These are phyloP conservation scores for Trametes cinnabarina DNA, from an alignment of 768 basidiomycete genomes.

Conservation along the genomic window DNA sequence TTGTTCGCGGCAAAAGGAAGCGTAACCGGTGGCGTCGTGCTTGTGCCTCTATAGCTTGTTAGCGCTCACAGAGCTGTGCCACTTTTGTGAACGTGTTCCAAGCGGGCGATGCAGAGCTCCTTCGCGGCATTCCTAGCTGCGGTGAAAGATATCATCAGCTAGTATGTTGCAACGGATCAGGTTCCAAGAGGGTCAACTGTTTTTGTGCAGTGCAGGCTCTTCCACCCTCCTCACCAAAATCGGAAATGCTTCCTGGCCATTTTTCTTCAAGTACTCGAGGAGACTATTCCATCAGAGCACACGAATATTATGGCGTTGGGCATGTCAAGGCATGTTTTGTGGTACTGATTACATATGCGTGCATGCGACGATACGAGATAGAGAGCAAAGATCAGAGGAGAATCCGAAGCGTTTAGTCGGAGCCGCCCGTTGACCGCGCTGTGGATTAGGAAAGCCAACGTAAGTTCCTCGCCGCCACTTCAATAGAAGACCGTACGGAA, in stretches of 20 bases:
- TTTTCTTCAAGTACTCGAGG: too few species aligned
- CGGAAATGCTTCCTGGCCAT: too few species aligned
- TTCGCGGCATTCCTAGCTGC: too few species aligned
- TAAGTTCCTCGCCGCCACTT: neutral
- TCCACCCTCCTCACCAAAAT: too few species aligned
- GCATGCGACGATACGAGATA: slow-evolving; percentile 18
- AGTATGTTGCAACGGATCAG: too few species aligned
- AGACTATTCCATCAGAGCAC: neutral
- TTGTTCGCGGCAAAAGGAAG: neutral
- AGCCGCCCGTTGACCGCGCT: slow-evolving; percentile 46
- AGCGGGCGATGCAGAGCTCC: too few species aligned
- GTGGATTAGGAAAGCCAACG: neutral
- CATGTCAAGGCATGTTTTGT: slow-evolving; percentile 33
- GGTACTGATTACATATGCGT: slow-evolving; percentile 38
- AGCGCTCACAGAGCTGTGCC: neutral
- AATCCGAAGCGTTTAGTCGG: slow-evolving; percentile 30
- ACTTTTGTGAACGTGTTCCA: too few species aligned
- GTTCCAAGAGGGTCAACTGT: too few species aligned
- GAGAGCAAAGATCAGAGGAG: slow-evolving; percentile 21
- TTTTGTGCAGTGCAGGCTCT: too few species aligned
- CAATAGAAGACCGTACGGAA: slow-evolving; percentile 11
- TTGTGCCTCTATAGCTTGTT: neutral
- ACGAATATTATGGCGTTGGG: slow-evolving; percentile 7
- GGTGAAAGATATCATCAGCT: too few species aligned
- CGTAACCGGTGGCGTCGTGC: neutral